Evolutionary conservation across 2,329 filamentous ascomycete genomes (phyloP).

Genomic region (Whalleya microplaca): DNA sequence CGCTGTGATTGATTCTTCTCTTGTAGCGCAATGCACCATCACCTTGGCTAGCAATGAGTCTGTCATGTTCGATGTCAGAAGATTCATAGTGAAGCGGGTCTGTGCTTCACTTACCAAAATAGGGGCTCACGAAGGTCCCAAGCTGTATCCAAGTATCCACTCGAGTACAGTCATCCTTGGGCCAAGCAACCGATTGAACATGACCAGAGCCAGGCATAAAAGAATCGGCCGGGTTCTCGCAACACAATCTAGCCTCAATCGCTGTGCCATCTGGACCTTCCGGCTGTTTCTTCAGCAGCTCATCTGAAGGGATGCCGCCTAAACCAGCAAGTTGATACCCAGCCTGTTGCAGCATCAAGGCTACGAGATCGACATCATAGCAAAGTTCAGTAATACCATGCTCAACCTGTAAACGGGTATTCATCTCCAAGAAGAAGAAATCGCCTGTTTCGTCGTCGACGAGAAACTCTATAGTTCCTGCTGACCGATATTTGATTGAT

Average conservation of each 20-base stretch:
- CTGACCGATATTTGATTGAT: conserved; percentile 36
- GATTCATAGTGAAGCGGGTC: neutral
- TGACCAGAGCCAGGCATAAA: conserved; percentile 63
- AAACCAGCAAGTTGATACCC: conserved; percentile 33
- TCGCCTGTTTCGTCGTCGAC: conserved; percentile 64
- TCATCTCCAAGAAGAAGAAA: conserved; percentile 61
- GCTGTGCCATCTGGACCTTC: conserved; percentile 36
- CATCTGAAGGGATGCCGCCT: conserved; percentile 18
- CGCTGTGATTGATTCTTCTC: conserved; percentile 7
- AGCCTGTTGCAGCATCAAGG: conserved; percentile 47
- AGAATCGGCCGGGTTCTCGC: conserved; percentile 58
- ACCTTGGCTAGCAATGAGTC: conserved; percentile 23
- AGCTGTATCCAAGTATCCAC: conserved; percentile 68
- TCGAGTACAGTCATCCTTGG: conserved; percentile 50
- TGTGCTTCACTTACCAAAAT: conserved; percentile 49
- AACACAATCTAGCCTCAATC: conserved; percentile 46
- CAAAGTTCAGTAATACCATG: conserved; percentile 81
- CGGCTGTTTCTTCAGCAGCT: conserved; percentile 14
- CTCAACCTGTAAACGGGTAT: conserved; percentile 73
- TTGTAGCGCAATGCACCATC: conserved; percentile 12
- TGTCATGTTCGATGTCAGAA: conserved; percentile 3
- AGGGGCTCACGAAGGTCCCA: conserved; percentile 58
- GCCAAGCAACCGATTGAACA: conserved; percentile 60
- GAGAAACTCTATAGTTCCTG: conserved; percentile 56
- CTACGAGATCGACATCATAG: conserved; percentile 73